These are phyloP conservation scores for Liriodendron chinense DNA, from an alignment of 164 flowering plant genomes.

Conservation along the genomic window DNA sequence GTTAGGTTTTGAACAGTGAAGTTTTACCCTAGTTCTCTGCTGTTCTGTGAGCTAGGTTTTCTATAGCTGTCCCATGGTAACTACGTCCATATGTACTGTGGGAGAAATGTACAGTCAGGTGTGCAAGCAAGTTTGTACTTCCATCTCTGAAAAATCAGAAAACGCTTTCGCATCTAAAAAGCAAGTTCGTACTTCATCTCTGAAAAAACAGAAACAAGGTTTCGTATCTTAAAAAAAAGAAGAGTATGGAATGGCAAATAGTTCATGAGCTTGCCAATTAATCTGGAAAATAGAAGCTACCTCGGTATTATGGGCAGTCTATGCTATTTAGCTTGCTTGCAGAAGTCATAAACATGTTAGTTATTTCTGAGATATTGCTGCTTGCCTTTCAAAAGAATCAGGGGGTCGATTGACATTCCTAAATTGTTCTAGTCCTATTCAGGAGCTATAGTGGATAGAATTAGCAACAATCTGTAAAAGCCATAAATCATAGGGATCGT, in stretches of 20 bases:
- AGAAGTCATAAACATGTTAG: no score
- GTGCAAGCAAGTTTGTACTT: neutral
- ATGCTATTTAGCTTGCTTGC: no score
- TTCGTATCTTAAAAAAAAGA: neutral
- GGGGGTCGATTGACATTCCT: no score
- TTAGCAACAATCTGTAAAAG: no score
- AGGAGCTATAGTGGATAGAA: no score
- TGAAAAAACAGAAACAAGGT: neutral
- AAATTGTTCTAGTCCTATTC: no score
- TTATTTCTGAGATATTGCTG: no score
- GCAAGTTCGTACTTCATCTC: neutral
- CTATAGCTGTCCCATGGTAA: neutral
- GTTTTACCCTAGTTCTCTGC: neutral
- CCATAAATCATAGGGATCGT: no score
- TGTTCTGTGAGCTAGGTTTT: neutral
- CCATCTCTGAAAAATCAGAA: neutral
- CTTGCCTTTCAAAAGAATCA: no score
- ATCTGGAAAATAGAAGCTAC: neutral
- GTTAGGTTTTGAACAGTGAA: neutral
- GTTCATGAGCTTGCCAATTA: neutral
- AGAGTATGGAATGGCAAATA: neutral
- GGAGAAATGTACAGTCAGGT: neutral
- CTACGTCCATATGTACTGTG: neutral
- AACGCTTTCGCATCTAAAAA: neutral
- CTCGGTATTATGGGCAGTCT: no score